These are phyloP conservation scores for Tylopilus vinaceipallidus DNA, from an alignment of 768 basidiomycete species.

Conservation along the genomic window DNA sequence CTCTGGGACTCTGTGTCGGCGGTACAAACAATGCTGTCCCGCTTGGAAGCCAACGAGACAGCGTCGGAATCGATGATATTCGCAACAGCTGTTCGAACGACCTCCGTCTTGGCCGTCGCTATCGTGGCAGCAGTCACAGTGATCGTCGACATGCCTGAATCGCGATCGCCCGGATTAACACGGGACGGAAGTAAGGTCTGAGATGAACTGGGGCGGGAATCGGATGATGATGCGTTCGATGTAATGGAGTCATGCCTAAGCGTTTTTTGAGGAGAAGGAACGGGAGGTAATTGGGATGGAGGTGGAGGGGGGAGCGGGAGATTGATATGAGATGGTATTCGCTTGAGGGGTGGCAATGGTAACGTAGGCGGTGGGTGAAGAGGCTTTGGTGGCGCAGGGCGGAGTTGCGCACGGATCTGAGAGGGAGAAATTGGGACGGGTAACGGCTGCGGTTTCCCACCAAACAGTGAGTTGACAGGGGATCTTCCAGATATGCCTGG, in stretches of 20 bases:
- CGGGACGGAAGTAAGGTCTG: conserved; percentile 17
- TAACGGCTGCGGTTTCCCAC: conserved; percentile 24
- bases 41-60: conserved; percentile 17
- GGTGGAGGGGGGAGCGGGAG: conserved; percentile 1
- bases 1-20: conserved; percentile 5
- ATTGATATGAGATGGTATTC: conserved; percentile 13
- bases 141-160: conserved; percentile 36
- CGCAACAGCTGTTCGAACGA: conserved; percentile 52
- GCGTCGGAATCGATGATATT: conserved; percentile 42
- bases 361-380: conserved; percentile 18
- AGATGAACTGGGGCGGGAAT: conserved; percentile 19
- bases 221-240: not conserved
- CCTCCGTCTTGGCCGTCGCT: conserved; percentile 44
- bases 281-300: conserved; percentile 10
- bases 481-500: conserved; percentile 23
- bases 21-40: conserved; percentile 14
- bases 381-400: conserved; percentile 25
- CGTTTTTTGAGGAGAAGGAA: conserved; percentile 3
- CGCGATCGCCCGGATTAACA: conserved; percentile 24
- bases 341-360: conserved; percentile 26
- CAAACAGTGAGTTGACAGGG: conserved; percentile 24
- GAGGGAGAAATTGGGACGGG: conserved; percentile 27
- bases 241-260: conserved; percentile 1
- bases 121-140: conserved; percentile 45
- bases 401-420: conserved; percentile 30